These are phyloP conservation scores for Coemansia sp. DNA, from an alignment of 192 early-diverging fungal species.

Conservation along the genomic window DNA sequence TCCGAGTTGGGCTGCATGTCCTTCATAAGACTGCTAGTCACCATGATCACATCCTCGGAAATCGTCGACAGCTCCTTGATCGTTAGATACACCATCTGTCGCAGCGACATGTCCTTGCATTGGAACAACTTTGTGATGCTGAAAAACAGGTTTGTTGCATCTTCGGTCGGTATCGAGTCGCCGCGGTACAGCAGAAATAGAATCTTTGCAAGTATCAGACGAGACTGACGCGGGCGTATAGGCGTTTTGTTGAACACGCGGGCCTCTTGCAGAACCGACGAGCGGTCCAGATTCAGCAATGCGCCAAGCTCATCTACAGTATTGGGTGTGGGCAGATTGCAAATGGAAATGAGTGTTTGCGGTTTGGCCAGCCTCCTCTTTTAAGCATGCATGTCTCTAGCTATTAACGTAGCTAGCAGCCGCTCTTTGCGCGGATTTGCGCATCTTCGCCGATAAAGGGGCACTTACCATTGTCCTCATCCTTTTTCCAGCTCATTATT, in stretches of 20 bases:
- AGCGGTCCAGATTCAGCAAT: constrained; percentile 90
- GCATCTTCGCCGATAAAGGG: background rate
- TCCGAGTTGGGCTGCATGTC: constrained; percentile 96
- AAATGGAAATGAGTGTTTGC: background rate
- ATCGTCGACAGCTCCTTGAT: constrained; percentile 95
- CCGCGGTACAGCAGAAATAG: constrained; percentile 89
- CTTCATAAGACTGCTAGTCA: constrained; percentile 91
- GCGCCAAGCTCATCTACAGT: constrained; percentile 72
- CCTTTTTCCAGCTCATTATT: constrained; percentile 55
- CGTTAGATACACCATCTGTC: constrained; percentile 96
- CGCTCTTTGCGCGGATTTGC: background rate
- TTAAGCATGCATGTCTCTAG: no score
- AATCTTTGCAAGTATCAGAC: constrained; percentile 90
- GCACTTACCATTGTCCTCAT: constrained; percentile 52
- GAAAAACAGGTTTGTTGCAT: constrained; percentile 98
- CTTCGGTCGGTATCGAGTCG: constrained; percentile 87
- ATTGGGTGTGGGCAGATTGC: background rate
- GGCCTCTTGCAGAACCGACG: constrained; percentile 92
- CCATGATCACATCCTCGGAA: constrained; percentile 98
- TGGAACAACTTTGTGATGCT: constrained; percentile 98
- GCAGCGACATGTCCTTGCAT: constrained; percentile 87
- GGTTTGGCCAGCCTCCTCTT: no score
- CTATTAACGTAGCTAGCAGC: background rate
- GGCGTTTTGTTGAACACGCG: constrained; percentile 97
- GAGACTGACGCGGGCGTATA: constrained; percentile 92